A percentile compares a stretch with the other conserved stretches of the same genome.
phyloP scores from a whole-genome alignment of 441 rosid species.

The Populus hybrid region DNA sequence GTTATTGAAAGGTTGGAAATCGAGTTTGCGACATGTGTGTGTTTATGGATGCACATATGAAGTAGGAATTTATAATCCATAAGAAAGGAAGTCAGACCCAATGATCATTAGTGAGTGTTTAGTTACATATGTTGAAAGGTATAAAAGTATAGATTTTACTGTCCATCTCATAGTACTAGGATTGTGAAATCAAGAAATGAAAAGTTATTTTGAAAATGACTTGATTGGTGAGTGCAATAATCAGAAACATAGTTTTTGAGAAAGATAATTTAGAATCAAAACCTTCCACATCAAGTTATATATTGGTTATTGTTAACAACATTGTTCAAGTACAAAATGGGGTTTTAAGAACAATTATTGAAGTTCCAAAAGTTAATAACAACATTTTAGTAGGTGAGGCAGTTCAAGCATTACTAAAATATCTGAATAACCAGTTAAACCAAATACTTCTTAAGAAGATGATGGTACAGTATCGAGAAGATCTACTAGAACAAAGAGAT shows the following conservation, averaged over 20 bases:
- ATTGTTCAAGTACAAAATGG: background rate
- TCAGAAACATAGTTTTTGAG: background rate
- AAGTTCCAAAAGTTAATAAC: background rate
- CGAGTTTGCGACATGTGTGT: too few species aligned
- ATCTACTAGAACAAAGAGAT: background rate
- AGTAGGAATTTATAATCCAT: too few species aligned
- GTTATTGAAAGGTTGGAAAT: too few species aligned
- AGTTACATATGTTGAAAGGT: too few species aligned
- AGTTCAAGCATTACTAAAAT: background rate
- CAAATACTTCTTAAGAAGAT: background rate
- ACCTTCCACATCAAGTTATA: background rate
- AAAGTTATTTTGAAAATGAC: slow-evolving; percentile 8
- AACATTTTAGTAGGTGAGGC: background rate
- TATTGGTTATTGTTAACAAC: background rate
- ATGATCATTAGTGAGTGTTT: too few species aligned
- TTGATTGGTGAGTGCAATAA: slow-evolving; percentile 4
- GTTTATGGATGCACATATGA: too few species aligned
- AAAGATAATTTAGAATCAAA: background rate
- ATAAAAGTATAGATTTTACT: too few species aligned
- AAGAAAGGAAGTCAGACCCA: too few species aligned
- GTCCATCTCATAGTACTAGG: background rate
- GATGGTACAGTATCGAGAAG: background rate
- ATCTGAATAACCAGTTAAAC: background rate
- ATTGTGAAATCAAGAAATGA: background rate
- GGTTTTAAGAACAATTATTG: background rate